Percentiles rank a stretch among this genome's conserved stretches.
Evolutionary conservation across 2,329 filamentous ascomycete species (phyloP).

Genomic region (Neopestalotiopsis sp.): DNA sequence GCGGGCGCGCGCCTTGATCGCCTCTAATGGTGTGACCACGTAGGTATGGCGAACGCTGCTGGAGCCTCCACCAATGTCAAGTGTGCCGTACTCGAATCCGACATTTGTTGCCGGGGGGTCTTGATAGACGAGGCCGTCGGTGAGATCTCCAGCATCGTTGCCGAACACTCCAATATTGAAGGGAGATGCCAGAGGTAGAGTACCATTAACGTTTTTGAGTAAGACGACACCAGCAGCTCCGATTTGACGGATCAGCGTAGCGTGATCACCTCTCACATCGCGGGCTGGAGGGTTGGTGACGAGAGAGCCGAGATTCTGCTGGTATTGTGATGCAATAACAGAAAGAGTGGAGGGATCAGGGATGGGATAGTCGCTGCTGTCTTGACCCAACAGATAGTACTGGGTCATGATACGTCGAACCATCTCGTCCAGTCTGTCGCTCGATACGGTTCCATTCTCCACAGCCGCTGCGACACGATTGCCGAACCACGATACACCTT

Average conservation of each 20-base stretch:
- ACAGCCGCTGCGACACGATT: slow-evolving; percentile 52
- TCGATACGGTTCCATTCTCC: slow-evolving; percentile 50
- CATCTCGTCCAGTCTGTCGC: slow-evolving; percentile 55
- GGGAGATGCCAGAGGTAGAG: slow-evolving; percentile 50
- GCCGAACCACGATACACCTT: slow-evolving; percentile 73
- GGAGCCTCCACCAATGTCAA: slow-evolving; percentile 63
- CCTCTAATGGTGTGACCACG: slow-evolving; percentile 59
- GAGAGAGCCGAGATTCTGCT: background rate
- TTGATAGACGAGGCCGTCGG: slow-evolving; percentile 47
- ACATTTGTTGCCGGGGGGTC: background rate
- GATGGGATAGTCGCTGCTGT: slow-evolving; percentile 46
- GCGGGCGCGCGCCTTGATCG: slow-evolving; percentile 51
- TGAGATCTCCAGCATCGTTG: slow-evolving; percentile 58
- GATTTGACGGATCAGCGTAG: slow-evolving; percentile 72
- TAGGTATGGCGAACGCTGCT: slow-evolving; percentile 58
- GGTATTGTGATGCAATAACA: background rate
- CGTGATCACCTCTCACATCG: slow-evolving; percentile 79
- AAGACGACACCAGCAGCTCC: slow-evolving; percentile 83
- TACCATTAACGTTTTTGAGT: slow-evolving; percentile 60
- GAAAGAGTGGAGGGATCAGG: slow-evolving; percentile 59
- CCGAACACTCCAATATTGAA: slow-evolving; percentile 54
- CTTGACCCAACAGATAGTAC: slow-evolving; percentile 69
- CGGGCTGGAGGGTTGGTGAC: background rate
- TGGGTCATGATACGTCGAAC: slow-evolving; percentile 79
- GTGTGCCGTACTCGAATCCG: slow-evolving; percentile 47